phyloP scores from a whole-genome alignment of 2,329 filamentous ascomycete genomes.

The Sarocladiaceae sp. region DNA sequence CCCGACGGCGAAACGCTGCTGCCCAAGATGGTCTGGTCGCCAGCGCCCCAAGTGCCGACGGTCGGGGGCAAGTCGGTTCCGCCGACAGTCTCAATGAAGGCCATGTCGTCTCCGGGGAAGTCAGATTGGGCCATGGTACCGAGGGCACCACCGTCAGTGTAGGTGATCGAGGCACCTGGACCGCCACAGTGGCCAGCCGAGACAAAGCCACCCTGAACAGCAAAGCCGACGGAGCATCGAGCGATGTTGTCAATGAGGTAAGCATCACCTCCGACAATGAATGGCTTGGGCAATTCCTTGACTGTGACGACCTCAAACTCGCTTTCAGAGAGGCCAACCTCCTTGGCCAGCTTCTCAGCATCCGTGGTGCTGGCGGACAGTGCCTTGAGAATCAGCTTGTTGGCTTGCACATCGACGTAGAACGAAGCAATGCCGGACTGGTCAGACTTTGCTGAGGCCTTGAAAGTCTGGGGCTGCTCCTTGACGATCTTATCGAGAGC shows the following conservation, averaged over 20 bases:
- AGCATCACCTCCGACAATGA: conserved; percentile 11
- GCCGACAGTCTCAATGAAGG: conserved; percentile 2
- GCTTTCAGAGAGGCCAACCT: conserved; percentile 11
- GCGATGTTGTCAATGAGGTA: conserved; percentile 11
- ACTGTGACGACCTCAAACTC: conserved; percentile 11
- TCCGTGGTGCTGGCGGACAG: conserved; percentile 8
- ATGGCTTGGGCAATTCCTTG: conserved; percentile 9
- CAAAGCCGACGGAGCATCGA: conserved; percentile 12
- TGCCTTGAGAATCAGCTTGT: conserved; percentile 13
- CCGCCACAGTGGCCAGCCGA: conserved; percentile 12
- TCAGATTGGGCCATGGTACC: conserved; percentile 9
- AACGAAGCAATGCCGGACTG: conserved; percentile 11
- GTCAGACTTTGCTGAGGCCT: neutral
- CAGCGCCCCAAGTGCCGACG: conserved; percentile 2
- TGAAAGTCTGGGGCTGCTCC: neutral
- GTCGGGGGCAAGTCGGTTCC: neutral
- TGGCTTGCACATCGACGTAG: conserved; percentile 11
- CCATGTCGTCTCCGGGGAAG: conserved; percentile 11
- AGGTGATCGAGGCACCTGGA: conserved; percentile 3
- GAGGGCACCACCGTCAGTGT: neutral
- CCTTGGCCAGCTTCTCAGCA: conserved; percentile 10
- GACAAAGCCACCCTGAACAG: conserved; percentile 10
- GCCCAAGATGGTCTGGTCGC: conserved; percentile 22
- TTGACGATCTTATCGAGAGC: conserved; percentile 1
- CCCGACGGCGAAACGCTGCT: conserved; percentile 30